Conservation (phyloP, 441 rosid species). For the Adansonia grandidieri region DNA sequence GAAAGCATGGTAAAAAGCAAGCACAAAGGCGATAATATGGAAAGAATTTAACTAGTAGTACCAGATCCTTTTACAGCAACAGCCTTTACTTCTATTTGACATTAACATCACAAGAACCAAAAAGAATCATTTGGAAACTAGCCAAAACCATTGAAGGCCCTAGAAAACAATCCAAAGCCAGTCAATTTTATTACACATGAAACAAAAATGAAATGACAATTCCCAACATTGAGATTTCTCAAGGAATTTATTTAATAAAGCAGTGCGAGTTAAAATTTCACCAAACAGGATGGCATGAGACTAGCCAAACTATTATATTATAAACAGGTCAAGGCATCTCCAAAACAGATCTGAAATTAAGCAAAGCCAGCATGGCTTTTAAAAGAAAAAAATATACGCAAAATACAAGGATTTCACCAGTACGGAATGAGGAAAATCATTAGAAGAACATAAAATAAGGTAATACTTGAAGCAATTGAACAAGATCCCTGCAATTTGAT, state of each 20-base stretch:
- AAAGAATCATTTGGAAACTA: background rate
- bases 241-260: constrained; percentile 3
- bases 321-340: constrained; percentile 17
- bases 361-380: constrained; percentile 23
- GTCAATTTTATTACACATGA: background rate
- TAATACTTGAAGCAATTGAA: constrained; percentile 76
- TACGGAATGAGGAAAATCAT: background rate
- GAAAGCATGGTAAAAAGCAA: constrained; percentile 22
- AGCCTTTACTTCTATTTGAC: background rate
- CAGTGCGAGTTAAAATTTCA: constrained; percentile 6
- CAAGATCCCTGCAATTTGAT: constrained; percentile 64
- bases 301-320: background rate
- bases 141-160: background rate
- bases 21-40: background rate
- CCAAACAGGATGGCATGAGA: constrained; percentile 12
- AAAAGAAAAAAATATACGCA: background rate
- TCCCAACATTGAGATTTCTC: background rate
- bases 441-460: constrained; percentile 27
- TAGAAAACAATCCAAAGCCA: background rate
- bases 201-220: constrained; percentile 16
- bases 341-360: constrained; percentile 21
- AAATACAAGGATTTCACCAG: constrained; percentile 5
- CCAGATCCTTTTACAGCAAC: background rate
- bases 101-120: constrained; percentile 16
- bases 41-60: constrained; percentile 2